Evolutionary conservation across 768 basidiomycete genomes (phyloP).

Genomic region (Austroboletus festivus): DNA sequence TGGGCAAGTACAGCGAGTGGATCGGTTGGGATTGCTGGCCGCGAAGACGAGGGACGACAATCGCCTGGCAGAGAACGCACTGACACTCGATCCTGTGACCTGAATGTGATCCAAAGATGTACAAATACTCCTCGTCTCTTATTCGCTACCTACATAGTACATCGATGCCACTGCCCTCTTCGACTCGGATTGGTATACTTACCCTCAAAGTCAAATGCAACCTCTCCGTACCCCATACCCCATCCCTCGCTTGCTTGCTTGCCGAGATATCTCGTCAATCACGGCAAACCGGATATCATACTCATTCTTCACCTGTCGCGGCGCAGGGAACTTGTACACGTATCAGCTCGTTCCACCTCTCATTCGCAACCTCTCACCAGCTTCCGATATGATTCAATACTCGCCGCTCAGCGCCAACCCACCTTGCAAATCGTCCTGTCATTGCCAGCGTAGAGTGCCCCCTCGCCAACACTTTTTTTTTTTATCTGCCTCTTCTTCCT

Average conservation of each 20-base stretch:
- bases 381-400: slow-evolving; percentile 78
- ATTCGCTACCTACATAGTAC: too few species aligned
- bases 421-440: slow-evolving; percentile 73
- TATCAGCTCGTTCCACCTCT: neutral
- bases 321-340: slow-evolving; percentile 49
- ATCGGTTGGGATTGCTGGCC: too few species aligned
- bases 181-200: slow-evolving; percentile 39
- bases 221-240: slow-evolving; percentile 45
- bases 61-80: slow-evolving; percentile 20
- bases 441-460: slow-evolving; percentile 80
- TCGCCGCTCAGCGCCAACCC: slow-evolving; percentile 54
- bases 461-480: slow-evolving; percentile 50
- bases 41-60: slow-evolving; percentile 26
- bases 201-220: slow-evolving; percentile 60
- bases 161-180: too few species aligned
- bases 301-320: slow-evolving; percentile 33
- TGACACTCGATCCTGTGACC: slow-evolving; percentile 32
- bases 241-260: slow-evolving; percentile 63
- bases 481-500: slow-evolving; percentile 38
- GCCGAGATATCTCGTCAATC: slow-evolving; percentile 57
- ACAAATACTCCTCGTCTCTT: slow-evolving; percentile 23
- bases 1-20: too few species aligned
- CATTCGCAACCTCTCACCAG: slow-evolving; percentile 40
- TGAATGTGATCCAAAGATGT: slow-evolving; percentile 33
- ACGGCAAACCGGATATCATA: slow-evolving; percentile 39